These are phyloP conservation scores for Diatrype stigma DNA, from an alignment of 2,329 filamentous ascomycete genomes.

Conservation along the genomic window DNA sequence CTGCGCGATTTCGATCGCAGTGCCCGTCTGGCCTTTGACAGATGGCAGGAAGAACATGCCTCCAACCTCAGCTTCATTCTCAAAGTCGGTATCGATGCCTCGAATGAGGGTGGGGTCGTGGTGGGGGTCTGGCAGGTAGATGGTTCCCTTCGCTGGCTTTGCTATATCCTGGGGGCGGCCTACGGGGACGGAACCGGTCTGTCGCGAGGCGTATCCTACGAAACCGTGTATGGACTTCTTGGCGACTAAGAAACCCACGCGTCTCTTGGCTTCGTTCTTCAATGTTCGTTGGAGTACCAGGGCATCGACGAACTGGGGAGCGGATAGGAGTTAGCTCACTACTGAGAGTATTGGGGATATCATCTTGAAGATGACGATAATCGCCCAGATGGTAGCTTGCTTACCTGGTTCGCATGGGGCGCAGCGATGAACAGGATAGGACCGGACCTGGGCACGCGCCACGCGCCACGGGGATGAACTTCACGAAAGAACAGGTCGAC, in stretches of 20 bases:
- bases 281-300: constrained; percentile 89
- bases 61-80: constrained; percentile 68
- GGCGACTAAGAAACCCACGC: constrained; percentile 88
- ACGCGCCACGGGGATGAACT: constrained; percentile 89
- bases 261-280: constrained; percentile 78
- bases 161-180: constrained; percentile 86
- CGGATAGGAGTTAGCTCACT: neutral
- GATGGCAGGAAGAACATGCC: constrained; percentile 85
- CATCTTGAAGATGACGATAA: neutral
- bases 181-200: constrained; percentile 89
- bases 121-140: constrained; percentile 86
- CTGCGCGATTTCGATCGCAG: constrained; percentile 79
- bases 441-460: constrained; percentile 85
- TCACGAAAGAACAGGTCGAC: constrained; percentile 98
- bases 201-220: constrained; percentile 79
- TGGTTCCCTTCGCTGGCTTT: constrained; percentile 70
- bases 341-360: neutral
- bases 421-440: constrained; percentile 94
- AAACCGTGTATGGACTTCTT: constrained; percentile 95
- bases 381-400: constrained; percentile 27
- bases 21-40: constrained; percentile 69
- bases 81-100: constrained; percentile 78
- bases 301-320: constrained; percentile 80
- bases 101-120: constrained; percentile 78
- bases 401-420: constrained; percentile 90